phyloP scores from a whole-genome alignment of 441 rosid genomes.

The Cnidoscolus chayamansa region DNA sequence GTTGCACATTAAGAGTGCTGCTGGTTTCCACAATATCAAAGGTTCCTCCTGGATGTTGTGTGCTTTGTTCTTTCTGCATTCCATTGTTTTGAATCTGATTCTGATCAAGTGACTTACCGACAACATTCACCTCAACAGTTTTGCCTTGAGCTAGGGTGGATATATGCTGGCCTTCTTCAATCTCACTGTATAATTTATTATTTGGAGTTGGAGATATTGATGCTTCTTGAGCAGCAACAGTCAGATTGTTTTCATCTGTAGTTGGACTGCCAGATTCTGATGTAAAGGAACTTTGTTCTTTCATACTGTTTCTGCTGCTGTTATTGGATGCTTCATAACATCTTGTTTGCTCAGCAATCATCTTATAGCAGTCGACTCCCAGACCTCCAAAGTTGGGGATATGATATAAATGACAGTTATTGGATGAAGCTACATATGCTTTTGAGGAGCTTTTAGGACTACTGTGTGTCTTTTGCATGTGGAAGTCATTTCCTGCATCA shows the following conservation, averaged over 20 bases:
- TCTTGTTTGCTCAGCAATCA: conserved; percentile 33
- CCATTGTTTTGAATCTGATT: conserved; percentile 30
- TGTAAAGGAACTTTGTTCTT: conserved; percentile 28
- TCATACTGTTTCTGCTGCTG: conserved; percentile 22
- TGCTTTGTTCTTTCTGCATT: conserved; percentile 24
- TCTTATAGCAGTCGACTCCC: conserved; percentile 31
- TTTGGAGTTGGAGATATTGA: conserved; percentile 32
- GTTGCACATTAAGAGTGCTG: conserved; percentile 29
- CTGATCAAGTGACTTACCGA: conserved; percentile 27
- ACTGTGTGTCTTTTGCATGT: conserved; percentile 23
- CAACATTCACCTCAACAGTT: conserved; percentile 27
- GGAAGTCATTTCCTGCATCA: conserved; percentile 19
- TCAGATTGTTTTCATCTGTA: conserved; percentile 27
- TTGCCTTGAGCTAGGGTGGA: conserved; percentile 26
- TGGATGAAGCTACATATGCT: conserved; percentile 28
- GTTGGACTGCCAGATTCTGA: conserved; percentile 30
- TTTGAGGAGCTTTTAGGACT: conserved; percentile 32
- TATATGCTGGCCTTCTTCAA: conserved; percentile 30
- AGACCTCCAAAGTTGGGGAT: conserved; percentile 24
- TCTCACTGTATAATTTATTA: conserved; percentile 31
- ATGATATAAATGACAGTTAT: conserved; percentile 32
- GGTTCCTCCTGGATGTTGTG: conserved; percentile 28
- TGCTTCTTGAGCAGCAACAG: conserved; percentile 23
- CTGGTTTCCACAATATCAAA: conserved; percentile 43
- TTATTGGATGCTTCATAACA: conserved; percentile 24